Base-by-base conservation (phyloP, 2,329 filamentous ascomycete species). In the Neophaeococcomyces mojaviensis region DNA sequence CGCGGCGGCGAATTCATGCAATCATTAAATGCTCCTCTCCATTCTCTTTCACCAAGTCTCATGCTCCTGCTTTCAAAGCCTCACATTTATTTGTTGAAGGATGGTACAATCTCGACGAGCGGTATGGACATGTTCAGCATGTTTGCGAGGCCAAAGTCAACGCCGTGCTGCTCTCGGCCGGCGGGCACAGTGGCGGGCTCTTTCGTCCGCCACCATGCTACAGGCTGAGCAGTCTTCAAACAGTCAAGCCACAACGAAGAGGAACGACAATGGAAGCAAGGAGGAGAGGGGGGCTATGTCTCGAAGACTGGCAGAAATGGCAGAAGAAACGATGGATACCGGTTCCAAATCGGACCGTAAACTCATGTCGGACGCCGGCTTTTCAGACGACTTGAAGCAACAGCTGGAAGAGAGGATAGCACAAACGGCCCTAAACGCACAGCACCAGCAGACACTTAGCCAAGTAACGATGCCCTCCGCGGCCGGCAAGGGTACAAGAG, bases 401-500 rank as follows among this genome's bases (percentile, higher is more conserved):
- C 64, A 74, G 56, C 63, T 82, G 9, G 76, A 81, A 61, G 76
- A 79, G 53, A 72, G 76, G 48, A 74, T 82, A 46, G 72, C 74
- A 2, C 69, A 68, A 41, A 70, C 74, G n/a, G 68, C 68, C 26
- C 79, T 81, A 55, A 68, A 65, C 34, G 73, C 64, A 48, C 68
- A 78, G 16, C 62, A 79, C 64, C 67, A 73, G 33, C 64, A 63
- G 49, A 74, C 75, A 2, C 72, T 79, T 47, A 73, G 76, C 2
- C 66, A 78, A 55, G 68, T 66, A 4, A 64, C 72, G 30, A 64
- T 80, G 60, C 76, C 77, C 31, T 61, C 74, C 3, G 74, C 77
- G n/a, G 81, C 84, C 10, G 82, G 84, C 13, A 73, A 74, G 55
- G 83, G 82, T 10, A 84, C 83, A 2, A 74, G 79, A 49, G 77